Evolutionary conservation across 768 basidiomycete species (phyloP).

Genomic region (Gloeostereum incarnatum): DNA sequence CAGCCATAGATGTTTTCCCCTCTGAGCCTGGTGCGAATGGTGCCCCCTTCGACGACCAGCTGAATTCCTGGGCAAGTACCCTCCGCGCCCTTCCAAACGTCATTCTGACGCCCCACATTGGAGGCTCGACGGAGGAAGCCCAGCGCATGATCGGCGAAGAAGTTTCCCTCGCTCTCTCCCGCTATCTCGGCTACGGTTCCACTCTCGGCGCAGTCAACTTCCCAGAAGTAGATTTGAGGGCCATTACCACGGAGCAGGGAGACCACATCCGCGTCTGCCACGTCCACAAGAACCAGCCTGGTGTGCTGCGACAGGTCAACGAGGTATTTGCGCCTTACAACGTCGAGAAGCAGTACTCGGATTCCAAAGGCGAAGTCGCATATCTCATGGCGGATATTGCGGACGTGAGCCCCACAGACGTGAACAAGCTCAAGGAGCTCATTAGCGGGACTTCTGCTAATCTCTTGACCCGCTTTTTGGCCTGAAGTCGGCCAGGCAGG

Average conservation of each 20-base stretch:
- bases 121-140: constrained; percentile 98
- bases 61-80: constrained; percentile 77
- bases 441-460: constrained; percentile 79
- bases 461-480: constrained; percentile 83
- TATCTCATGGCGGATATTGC: constrained; percentile 98
- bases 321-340: constrained; percentile 91
- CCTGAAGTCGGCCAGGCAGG: no score
- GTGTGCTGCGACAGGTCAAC: constrained; percentile 93
- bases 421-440: constrained; percentile 66
- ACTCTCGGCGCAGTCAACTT: constrained; percentile 95
- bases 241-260: constrained; percentile 78
- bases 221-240: constrained; percentile 94
- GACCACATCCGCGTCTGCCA: constrained; percentile 86
- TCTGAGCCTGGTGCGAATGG: constrained; percentile 91
- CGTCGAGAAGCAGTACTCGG: constrained; percentile 99
- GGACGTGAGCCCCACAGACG: constrained; percentile 73
- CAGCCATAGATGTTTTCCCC: constrained; percentile 91
- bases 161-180: constrained; percentile 73
- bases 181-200: constrained; percentile 90
- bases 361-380: constrained; percentile 87
- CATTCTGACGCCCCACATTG: constrained; percentile 97
- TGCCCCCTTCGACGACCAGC: constrained; percentile 75
- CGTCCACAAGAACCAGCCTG: constrained; percentile 92
- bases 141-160: constrained; percentile 97
- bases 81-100: constrained; percentile 79